Evolutionary conservation across 371 early-diverging fungal species (phyloP).

Genomic region (Rhizopus arrhizus): DNA sequence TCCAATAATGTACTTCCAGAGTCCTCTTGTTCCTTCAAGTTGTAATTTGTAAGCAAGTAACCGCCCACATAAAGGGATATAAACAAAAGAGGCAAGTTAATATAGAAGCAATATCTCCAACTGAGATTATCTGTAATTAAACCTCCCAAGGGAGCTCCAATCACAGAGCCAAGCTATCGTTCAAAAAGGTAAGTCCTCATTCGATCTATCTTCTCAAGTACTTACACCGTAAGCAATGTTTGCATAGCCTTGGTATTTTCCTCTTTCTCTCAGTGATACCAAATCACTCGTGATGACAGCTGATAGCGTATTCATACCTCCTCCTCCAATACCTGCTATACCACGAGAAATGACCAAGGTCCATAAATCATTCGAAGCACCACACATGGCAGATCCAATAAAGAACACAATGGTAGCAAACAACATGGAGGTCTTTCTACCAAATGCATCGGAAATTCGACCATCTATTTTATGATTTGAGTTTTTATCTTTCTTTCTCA

Average conservation of each 20-base stretch:
- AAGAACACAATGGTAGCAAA: conserved; percentile 62
- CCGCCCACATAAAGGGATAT: conserved; percentile 56
- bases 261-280: conserved; percentile 51
- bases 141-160: conserved; percentile 68
- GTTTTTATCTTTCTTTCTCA: background rate
- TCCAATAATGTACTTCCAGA: conserved; percentile 41
- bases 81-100: conserved; percentile 72
- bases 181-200: conserved; percentile 10
- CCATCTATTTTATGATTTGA: conserved; percentile 35
- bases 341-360: conserved; percentile 76
- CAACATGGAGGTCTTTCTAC: conserved; percentile 61
- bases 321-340: conserved; percentile 81
- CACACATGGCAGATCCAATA: conserved; percentile 60
- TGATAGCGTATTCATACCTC: conserved; percentile 53
- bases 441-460: conserved; percentile 69
- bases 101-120: conserved; percentile 67
- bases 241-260: conserved; percentile 53
- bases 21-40: conserved; percentile 34
- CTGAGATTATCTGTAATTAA: conserved; percentile 55
- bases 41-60: conserved; percentile 42
- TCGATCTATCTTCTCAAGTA: background rate
- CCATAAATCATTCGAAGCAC: conserved; percentile 59
- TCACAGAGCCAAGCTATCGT: conserved; percentile 72
- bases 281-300: conserved; percentile 49
- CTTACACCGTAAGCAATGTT: conserved; percentile 51